Evolutionary conservation across 23 red algal species (phyloP).

Genomic region (Cyanidium caldarium): DNA sequence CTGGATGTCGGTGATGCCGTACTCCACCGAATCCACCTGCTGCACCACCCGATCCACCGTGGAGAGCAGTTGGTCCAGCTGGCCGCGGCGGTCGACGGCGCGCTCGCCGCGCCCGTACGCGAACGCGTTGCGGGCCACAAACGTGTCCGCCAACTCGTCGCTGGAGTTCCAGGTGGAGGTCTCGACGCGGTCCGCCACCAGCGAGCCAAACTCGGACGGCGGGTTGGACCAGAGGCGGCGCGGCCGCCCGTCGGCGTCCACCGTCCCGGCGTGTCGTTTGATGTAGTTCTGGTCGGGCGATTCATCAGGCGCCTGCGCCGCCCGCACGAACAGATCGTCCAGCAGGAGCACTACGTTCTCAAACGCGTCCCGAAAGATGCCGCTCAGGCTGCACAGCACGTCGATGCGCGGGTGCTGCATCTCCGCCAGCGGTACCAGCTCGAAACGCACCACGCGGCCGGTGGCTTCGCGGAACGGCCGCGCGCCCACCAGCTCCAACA

Average conservation of each 20-base stretch:
- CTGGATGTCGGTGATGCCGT: slow-evolving; percentile 48
- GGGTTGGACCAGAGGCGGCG: slow-evolving; percentile 43
- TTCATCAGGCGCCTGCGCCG: slow-evolving; percentile 24
- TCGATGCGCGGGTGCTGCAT: slow-evolving; percentile 26
- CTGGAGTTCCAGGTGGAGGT: slow-evolving; percentile 31
- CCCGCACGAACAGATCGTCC: slow-evolving; percentile 37
- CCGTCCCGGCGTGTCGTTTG: slow-evolving; percentile 5
- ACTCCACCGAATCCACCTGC: slow-evolving; percentile 47
- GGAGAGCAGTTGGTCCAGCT: slow-evolving; percentile 16
- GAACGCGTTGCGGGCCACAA: slow-evolving; percentile 29
- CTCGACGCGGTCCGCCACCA: slow-evolving; percentile 38
- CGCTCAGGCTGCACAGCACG: slow-evolving; percentile 34
- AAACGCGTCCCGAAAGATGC: slow-evolving; percentile 49
- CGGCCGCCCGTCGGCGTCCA: slow-evolving; percentile 6
- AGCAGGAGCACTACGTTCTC: slow-evolving; percentile 38
- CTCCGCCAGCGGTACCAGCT: slow-evolving; percentile 14
- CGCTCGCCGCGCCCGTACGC: slow-evolving; percentile 14
- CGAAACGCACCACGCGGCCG: slow-evolving; percentile 45
- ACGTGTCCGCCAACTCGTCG: slow-evolving; percentile 32
- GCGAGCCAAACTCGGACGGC: slow-evolving; percentile 22
- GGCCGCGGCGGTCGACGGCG: neutral
- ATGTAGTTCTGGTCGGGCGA: slow-evolving; percentile 16
- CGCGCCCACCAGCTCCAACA: slow-evolving; percentile 31
- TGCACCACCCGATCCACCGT: slow-evolving; percentile 36
- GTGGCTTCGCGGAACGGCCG: slow-evolving; percentile 27